Base-by-base conservation (phyloP, 2,329 filamentous ascomycete species). In the Penicillium sp. region DNA sequence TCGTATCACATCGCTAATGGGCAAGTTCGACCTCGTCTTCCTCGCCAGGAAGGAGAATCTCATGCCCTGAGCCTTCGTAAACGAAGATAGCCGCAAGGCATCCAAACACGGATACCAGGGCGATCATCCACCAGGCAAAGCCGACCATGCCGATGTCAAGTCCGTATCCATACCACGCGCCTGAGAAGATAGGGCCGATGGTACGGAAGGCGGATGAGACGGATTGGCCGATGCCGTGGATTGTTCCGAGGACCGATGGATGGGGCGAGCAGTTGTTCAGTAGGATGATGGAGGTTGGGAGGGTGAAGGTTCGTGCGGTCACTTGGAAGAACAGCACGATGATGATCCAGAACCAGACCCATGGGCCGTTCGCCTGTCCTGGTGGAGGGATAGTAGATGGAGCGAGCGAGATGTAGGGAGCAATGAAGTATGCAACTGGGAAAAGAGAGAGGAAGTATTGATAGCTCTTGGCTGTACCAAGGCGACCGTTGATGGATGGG, bases 341-440 rank as follows among this genome's bases (percentile, higher is more conserved):
- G 5, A 81, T 77, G 24, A 92, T 86, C 32, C 85, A 83, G 5
- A 82, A 56, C 88, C 88, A 92, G 41, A 91, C 77, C 39, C 75
- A 72, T 9, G 76, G 59, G 14, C 70, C 72, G 47, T 72, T 74
- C 32, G 68, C 69, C 56, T 74, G 72, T 16, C 62, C 64, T 7
- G 72, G 72, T 14, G 72, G 70, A 8, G 75, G 70, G 2, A 79
- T 75, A 1, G 75, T 68, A 10, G 83, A 85, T 1, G 86, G 88
- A 1, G 90, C 80, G 11, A 92, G 75, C 1, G 88, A 81, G 22
- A 93, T 80, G 66, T 87, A 91, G 0, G 89, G 90, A 1, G 88
- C 81, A 16, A 88, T 69, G n/a, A 84, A 79, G 71, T 92, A 93
- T 1, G 86, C 82, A 24, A 90, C 39, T 0, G 89, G 89, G 69